Evolutionary conservation across 2,329 filamentous ascomycete genomes (phyloP).

Genomic region (Xylaria sp.): DNA sequence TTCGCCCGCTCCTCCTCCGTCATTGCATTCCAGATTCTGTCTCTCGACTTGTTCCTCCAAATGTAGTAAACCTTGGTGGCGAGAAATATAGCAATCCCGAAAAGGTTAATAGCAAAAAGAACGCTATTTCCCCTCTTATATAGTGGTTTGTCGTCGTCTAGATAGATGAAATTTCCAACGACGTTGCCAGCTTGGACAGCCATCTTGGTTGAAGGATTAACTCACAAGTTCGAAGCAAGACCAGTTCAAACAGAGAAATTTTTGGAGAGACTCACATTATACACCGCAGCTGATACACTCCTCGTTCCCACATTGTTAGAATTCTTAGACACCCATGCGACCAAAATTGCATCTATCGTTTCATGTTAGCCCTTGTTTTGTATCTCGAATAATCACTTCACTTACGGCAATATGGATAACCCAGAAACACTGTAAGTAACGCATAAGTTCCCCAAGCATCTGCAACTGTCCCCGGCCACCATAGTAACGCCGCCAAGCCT

Average conservation of each 20-base stretch:
- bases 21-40: constrained; percentile 61
- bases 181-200: constrained; percentile 53
- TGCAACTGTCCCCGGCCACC: constrained; percentile 56
- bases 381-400: not conserved
- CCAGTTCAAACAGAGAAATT: not conserved
- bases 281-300: constrained; percentile 68
- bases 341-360: constrained; percentile 64
- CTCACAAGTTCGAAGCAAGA: not conserved
- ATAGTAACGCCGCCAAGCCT: constrained; percentile 61
- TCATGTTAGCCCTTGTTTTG: constrained; percentile 3
- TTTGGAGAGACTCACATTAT: constrained; percentile 57
- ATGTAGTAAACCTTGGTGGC: constrained; percentile 65
- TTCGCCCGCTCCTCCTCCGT: constrained; percentile 58
- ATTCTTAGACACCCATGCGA: constrained; percentile 69
- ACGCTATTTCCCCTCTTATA: constrained; percentile 66
- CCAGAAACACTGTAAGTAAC: constrained; percentile 60
- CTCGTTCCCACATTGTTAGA: constrained; percentile 69
- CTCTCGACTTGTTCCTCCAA: constrained; percentile 59
- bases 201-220: constrained; percentile 46
- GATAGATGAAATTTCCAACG: constrained; percentile 59
- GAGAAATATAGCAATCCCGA: constrained; percentile 63
- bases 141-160: constrained; percentile 63
- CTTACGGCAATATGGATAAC: constrained; percentile 64
- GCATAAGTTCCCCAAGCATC: constrained; percentile 64
- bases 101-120: constrained; percentile 61